A percentile compares a stretch with the other conserved stretches of the same genome.
phyloP scores from a whole-genome alignment of 108 stramenopile species.

The Cyclostephanos invisitatus region DNA sequence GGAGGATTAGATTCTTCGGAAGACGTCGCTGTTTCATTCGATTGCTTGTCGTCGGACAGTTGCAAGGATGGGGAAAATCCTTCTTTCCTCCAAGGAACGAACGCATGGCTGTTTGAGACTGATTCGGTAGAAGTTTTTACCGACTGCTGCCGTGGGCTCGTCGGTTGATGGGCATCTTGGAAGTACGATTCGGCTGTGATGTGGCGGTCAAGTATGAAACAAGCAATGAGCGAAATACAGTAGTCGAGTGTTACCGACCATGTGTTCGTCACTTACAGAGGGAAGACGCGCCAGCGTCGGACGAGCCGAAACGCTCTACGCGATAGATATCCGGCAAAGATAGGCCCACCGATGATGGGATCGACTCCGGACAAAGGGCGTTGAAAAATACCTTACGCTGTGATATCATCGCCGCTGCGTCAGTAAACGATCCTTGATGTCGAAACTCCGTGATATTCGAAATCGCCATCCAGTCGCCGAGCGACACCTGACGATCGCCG shows the following conservation, averaged over 20 bases:
- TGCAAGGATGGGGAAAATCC: slow-evolving; percentile 21
- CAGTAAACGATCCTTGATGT: slow-evolving; percentile 38
- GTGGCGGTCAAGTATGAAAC: too few relatives aligned
- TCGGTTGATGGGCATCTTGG: not conserved
- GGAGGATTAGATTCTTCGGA: not conserved
- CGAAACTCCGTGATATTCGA: slow-evolving; percentile 51
- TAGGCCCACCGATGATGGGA: slow-evolving; percentile 1
- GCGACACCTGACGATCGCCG: slow-evolving; percentile 17
- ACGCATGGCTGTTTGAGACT: not conserved
- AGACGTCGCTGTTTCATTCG: slow-evolving; percentile 20
- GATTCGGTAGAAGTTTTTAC: slow-evolving; percentile 4
- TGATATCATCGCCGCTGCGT: slow-evolving; percentile 24
- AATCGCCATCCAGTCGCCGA: slow-evolving; percentile 38
- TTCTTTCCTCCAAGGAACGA: slow-evolving; percentile 33
- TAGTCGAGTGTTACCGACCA: not conserved
- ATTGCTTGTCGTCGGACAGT: slow-evolving; percentile 25
- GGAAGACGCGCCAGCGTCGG: slow-evolving; percentile 18
- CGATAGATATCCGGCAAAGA: slow-evolving; percentile 15
- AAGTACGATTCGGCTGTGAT: slow-evolving; percentile 21
- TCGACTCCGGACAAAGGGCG: slow-evolving; percentile 8
- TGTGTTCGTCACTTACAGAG: slow-evolving; percentile 15
- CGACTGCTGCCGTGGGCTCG: slow-evolving; percentile 2
- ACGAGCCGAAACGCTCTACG: slow-evolving; percentile 4
- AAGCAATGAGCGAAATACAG: slow-evolving; percentile 3
- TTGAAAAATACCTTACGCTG: slow-evolving; percentile 38